A percentile compares a stretch with the other conserved stretches of the same genome.
These are phyloP conservation scores for Pulveroboletus sp. DNA, from an alignment of 768 basidiomycete species.

Conservation along the genomic window DNA sequence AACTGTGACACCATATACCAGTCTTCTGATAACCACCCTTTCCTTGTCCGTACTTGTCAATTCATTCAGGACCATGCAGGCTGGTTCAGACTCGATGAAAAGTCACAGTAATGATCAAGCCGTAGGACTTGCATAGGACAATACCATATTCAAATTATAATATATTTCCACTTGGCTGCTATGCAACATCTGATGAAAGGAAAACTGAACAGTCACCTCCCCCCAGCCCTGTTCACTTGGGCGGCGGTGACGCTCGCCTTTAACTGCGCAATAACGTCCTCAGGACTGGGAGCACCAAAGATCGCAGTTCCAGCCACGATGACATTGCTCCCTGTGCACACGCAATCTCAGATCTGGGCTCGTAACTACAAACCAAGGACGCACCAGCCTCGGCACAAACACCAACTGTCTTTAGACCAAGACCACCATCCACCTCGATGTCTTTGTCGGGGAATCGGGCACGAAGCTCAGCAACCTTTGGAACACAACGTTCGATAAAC, in stretches of 20 bases:
- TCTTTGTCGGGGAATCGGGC: constrained; percentile 88
- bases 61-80: constrained; percentile 16
- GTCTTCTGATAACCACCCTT: constrained; percentile 22
- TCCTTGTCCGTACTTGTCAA: constrained; percentile 23
- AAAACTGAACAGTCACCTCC: constrained; percentile 2
- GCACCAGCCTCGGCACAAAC: constrained; percentile 85
- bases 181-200: neutral
- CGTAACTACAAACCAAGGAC: constrained; percentile 7
- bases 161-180: constrained; percentile 1
- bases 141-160: constrained; percentile 28
- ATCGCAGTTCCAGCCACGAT: constrained; percentile 98
- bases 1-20: constrained; percentile 30
- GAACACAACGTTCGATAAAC: constrained; percentile 87
- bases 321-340: constrained; percentile 80
- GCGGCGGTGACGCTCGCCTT: constrained; percentile 68
- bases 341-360: neutral
- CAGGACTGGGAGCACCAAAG: constrained; percentile 76
- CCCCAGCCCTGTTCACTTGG: constrained; percentile 42
- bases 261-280: constrained; percentile 66
- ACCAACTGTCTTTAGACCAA: constrained; percentile 86
- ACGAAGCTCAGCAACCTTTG: constrained; percentile 89
- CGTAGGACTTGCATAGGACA: constrained; percentile 16
- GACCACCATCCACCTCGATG: constrained; percentile 97
- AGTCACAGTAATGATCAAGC: constrained; percentile 9
- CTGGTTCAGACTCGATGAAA: constrained; percentile 11